Evolutionary conservation across 2,329 filamentous ascomycete genomes (phyloP).

Genomic region (Beauveria sp.): DNA sequence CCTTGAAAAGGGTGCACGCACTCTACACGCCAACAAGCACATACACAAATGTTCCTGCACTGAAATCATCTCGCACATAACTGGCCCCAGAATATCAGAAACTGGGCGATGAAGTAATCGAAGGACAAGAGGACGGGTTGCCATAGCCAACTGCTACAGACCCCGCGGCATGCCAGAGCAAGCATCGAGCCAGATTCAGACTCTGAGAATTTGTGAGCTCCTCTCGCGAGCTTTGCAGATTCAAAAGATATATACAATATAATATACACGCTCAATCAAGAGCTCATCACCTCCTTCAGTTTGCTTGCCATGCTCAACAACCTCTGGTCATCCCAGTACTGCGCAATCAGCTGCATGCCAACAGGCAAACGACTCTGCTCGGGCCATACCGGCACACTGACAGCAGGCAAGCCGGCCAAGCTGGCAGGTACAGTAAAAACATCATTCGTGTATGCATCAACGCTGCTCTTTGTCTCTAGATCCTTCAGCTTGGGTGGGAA

Average conservation of each 20-base stretch:
- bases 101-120: neutral
- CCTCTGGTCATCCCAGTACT: slow-evolving; percentile 67
- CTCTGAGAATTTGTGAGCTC: neutral
- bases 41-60: neutral
- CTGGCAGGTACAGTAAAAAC: slow-evolving; percentile 94
- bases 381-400: slow-evolving; percentile 60
- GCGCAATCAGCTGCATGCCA: slow-evolving; percentile 72
- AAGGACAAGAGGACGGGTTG: neutral
- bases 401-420: slow-evolving; percentile 79
- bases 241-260: slow-evolving; percentile 4
- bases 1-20: slow-evolving; percentile 3
- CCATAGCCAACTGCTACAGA: neutral
- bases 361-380: slow-evolving; percentile 26
- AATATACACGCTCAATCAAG: slow-evolving; percentile 3
- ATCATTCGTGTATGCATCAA: slow-evolving; percentile 87
- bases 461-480: slow-evolving; percentile 43
- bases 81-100: neutral
- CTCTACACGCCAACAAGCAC: neutral
- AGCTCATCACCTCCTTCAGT: slow-evolving; percentile 26
- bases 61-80: neutral
- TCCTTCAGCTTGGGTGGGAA: slow-evolving; percentile 58
- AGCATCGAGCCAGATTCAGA: neutral
- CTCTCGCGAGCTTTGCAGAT: neutral
- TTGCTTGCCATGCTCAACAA: slow-evolving; percentile 51
- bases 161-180: neutral